A percentile compares a stretch with the other conserved stretches of the same genome.
phyloP scores from a whole-genome alignment of 192 early-diverging fungal genomes.

The Coemansia sp. region DNA sequence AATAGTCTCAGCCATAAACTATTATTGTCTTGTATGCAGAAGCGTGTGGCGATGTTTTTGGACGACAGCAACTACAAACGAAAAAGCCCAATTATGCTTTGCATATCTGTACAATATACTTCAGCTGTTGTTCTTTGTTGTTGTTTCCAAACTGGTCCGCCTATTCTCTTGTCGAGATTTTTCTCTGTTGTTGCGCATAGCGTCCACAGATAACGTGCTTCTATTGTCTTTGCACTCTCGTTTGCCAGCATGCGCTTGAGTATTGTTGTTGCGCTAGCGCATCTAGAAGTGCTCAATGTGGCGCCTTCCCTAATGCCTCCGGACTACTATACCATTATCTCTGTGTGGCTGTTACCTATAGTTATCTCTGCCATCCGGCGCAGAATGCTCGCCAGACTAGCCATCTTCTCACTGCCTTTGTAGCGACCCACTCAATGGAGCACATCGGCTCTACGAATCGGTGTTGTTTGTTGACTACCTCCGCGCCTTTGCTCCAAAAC shows the following conservation, averaged over 20 bases:
- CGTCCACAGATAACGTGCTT: neutral
- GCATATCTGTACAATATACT: neutral
- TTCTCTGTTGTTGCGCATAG: no score
- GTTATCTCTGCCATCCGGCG: neutral
- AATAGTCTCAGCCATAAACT: neutral
- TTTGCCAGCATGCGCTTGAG: neutral
- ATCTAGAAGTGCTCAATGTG: neutral
- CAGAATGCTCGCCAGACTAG: neutral
- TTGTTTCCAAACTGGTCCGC: neutral
- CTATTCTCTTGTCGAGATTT: neutral
- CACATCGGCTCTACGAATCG: neutral
- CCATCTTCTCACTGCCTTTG: neutral
- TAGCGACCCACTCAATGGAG: neutral
- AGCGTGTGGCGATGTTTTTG: neutral
- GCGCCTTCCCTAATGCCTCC: neutral
- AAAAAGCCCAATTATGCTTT: neutral
- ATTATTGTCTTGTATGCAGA: neutral
- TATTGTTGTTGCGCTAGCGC: neutral
- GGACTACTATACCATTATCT: neutral
- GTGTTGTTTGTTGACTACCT: neutral
- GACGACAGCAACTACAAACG: neutral
- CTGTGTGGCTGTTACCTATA: neutral
- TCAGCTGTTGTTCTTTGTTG: neutral
- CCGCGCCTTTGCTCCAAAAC: neutral
- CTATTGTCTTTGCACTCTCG: neutral